Conservation (phyloP, 306 rosid species). For the Prinsepia uniflora region DNA sequence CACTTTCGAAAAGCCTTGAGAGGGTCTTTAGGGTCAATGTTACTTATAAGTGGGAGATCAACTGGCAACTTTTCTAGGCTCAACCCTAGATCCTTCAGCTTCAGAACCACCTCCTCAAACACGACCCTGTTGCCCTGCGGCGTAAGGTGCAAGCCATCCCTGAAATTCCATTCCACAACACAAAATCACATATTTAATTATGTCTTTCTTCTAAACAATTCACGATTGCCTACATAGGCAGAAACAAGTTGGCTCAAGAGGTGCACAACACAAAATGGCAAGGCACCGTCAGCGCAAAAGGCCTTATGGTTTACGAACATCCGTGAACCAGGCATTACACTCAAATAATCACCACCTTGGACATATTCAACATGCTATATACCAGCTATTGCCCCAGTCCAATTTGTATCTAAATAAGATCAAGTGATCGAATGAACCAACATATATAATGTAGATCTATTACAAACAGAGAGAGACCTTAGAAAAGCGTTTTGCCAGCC, state of each 20-base stretch:
- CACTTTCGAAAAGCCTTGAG: slow-evolving; percentile 47
- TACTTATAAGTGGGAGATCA: slow-evolving; percentile 60
- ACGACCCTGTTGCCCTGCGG: slow-evolving; percentile 57
- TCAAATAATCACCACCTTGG: too few relatives aligned
- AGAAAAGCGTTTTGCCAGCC: slow-evolving; percentile 49
- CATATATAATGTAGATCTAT: not conserved
- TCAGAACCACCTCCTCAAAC: slow-evolving; percentile 56
- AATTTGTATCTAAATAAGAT: not conserved
- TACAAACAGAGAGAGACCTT: slow-evolving; percentile 35
- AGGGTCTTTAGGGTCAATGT: slow-evolving; percentile 65
- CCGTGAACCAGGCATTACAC: not conserved
- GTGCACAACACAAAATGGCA: not conserved
- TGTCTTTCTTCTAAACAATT: not conserved
- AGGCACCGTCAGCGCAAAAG: not conserved
- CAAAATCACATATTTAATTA: not conserved
- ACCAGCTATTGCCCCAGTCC: not conserved
- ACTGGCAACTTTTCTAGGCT: slow-evolving; percentile 43
- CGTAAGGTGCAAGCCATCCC: slow-evolving; percentile 81
- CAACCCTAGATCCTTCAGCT: slow-evolving; percentile 52
- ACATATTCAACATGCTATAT: too few relatives aligned
- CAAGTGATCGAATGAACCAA: not conserved
- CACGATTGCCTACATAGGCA: not conserved
- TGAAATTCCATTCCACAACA: slow-evolving; percentile 35
- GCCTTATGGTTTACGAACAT: not conserved
- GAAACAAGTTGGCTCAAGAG: not conserved